Conservation (phyloP, 306 rosid genomes). For the Prosopis cineraria region DNA sequence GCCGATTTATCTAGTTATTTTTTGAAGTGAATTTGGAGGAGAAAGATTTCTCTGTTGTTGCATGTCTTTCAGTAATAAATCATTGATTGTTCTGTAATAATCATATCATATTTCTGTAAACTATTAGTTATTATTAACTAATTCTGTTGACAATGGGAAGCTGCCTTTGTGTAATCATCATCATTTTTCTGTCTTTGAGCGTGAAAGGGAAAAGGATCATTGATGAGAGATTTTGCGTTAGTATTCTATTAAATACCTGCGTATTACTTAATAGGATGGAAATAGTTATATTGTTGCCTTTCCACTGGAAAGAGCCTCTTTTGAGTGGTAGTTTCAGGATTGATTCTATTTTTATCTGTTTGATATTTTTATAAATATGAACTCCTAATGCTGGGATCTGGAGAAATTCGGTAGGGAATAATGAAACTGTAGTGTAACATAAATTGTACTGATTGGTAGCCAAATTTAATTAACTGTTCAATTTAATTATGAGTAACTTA, state of each 20-base stretch:
- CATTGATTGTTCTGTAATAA: not conserved
- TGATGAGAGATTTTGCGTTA: not conserved
- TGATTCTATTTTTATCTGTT: not conserved
- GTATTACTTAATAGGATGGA: not conserved
- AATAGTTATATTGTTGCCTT: not conserved
- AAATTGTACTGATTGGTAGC: not conserved
- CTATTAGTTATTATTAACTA: not conserved
- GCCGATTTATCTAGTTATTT: too few species aligned
- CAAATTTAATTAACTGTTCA: not conserved
- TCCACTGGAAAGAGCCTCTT: not conserved
- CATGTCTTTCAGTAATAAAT: not conserved
- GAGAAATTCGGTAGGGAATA: not conserved
- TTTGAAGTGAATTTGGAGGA: not conserved
- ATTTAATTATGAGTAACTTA: not conserved
- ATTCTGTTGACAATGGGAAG: not conserved
- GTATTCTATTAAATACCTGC: not conserved
- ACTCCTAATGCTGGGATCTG: not conserved
- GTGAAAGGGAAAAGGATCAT: not conserved
- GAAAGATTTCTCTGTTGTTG: not conserved
- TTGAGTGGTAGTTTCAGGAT: not conserved
- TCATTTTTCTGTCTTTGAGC: too few species aligned
- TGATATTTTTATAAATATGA: not conserved
- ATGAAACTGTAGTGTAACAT: not conserved
- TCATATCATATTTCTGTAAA: not conserved
- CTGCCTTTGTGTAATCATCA: not conserved